phyloP scores from a whole-genome alignment of 257 asterid species.

The Catharanthus roseus region DNA sequence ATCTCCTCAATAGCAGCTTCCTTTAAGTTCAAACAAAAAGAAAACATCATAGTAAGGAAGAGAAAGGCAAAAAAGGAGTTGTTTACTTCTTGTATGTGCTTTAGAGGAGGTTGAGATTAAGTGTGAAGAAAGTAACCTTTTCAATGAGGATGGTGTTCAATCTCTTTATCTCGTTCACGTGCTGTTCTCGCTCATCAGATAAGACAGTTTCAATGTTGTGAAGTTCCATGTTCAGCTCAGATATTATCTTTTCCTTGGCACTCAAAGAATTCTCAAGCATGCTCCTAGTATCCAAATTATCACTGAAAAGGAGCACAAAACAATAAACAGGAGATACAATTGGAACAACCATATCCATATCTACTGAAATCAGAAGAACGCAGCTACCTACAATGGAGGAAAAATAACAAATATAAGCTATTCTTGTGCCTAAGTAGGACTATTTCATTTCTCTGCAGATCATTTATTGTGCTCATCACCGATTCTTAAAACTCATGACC shows the following conservation, averaged over 20 bases:
- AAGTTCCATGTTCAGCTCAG: constrained; percentile 88
- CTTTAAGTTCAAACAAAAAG: constrained; percentile 33
- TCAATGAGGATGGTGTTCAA: constrained; percentile 67
- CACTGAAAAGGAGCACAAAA: constrained; percentile 46
- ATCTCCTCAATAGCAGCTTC: constrained; percentile 69
- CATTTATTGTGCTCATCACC: not conserved
- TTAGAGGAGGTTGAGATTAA: not conserved
- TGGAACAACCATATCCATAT: not conserved
- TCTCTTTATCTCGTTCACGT: constrained; percentile 81
- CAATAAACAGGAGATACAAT: constrained; percentile 6
- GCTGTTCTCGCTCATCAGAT: constrained; percentile 73
- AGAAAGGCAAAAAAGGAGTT: not conserved
- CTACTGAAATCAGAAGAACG: not conserved
- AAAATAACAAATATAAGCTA: not conserved
- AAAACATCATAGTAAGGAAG: not conserved
- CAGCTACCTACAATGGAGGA: not conserved
- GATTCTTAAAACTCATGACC: not conserved
- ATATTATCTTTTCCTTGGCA: constrained; percentile 88
- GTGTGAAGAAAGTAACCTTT: constrained; percentile 43
- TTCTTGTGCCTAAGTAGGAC: not conserved
- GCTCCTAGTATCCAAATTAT: constrained; percentile 58
- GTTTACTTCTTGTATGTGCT: not conserved
- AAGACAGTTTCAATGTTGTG: constrained; percentile 81
- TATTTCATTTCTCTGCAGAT: not conserved
- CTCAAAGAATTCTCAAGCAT: constrained; percentile 82